Conservation (phyloP, 192 early-diverging fungal genomes). For the Allomyces arbusculus region DNA sequence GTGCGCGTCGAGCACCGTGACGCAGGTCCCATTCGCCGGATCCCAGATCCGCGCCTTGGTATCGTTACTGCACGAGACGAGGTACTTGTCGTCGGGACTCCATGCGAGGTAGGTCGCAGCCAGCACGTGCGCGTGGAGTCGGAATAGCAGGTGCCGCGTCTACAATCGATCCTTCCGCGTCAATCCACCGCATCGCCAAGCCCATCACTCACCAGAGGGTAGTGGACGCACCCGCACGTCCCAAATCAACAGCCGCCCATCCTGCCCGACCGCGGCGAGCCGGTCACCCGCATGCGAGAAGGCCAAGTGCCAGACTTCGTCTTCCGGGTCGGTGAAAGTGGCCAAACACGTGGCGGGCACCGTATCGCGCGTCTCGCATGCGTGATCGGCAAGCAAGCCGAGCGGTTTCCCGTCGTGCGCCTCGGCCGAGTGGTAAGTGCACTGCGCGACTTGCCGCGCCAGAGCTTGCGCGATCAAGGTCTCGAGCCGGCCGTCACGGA, state of each 20-base stretch:
- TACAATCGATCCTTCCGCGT: too few relatives aligned
- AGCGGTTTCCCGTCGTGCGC: neutral
- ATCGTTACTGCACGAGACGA: neutral
- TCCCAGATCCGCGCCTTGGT: neutral
- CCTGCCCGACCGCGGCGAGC: neutral
- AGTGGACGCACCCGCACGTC: neutral
- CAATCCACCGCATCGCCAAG: too few relatives aligned
- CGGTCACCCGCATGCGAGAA: neutral
- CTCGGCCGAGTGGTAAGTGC: constrained; percentile 4
- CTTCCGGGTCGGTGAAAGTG: neutral
- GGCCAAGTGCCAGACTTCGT: neutral
- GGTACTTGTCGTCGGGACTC: neutral
- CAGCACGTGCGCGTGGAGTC: neutral
- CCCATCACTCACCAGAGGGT: too few relatives aligned
- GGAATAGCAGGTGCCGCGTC: neutral
- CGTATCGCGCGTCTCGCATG: constrained; percentile 1
- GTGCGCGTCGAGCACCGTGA: neutral
- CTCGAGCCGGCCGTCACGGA: constrained; percentile 7
- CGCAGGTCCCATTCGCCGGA: neutral
- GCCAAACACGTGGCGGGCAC: neutral
- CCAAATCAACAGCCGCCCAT: neutral
- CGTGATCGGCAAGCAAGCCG: constrained; percentile 5
- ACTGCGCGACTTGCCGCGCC: constrained; percentile 3
- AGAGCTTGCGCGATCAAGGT: constrained; percentile 6
- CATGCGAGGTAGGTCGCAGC: neutral